phyloP scores from a whole-genome alignment of 2,329 filamentous ascomycete species.

The Ophiostoma australiae region DNA sequence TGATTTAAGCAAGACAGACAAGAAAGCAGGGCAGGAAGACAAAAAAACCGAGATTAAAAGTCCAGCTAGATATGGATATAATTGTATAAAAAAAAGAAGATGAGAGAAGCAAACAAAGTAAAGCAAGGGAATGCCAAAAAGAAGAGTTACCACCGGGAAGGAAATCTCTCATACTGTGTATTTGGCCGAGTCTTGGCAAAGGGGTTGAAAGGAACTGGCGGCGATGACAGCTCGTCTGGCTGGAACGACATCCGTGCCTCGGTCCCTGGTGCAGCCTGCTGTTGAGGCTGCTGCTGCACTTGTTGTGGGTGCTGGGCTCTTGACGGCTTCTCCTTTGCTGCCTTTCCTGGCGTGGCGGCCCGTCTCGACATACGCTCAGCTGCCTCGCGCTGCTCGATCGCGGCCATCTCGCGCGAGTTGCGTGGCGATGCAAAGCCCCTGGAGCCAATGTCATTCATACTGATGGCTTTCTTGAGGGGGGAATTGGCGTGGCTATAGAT shows the following conservation, averaged over 20 bases:
- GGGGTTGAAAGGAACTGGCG: constrained; percentile 34
- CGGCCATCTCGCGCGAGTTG: constrained; percentile 59
- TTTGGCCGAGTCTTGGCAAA: constrained; percentile 39
- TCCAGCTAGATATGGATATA: neutral
- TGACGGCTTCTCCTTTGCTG: constrained; percentile 32
- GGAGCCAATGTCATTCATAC: constrained; percentile 54
- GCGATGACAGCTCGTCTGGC: constrained; percentile 23
- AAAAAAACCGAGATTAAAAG: neutral
- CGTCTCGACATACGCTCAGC: constrained; percentile 34
- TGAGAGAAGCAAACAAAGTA: neutral
- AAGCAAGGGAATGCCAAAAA: neutral
- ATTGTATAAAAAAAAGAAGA: neutral
- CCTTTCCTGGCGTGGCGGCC: constrained; percentile 34
- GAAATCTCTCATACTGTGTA: constrained; percentile 42
- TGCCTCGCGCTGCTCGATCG: constrained; percentile 46
- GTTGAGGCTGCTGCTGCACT: neutral
- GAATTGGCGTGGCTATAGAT: constrained; percentile 75
- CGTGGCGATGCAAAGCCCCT: constrained; percentile 44
- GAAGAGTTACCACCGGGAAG: constrained; percentile 30
- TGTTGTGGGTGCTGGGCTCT: constrained; percentile 24
- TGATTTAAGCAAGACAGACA: neutral
- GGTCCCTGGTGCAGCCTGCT: neutral
- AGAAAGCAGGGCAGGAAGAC: neutral
- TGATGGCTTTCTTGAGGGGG: constrained; percentile 71
- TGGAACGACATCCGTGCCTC: constrained; percentile 16